Base-by-base conservation (phyloP, 495 filamentous ascomycete species). In the Aspergillus egyptiacus region DNA sequence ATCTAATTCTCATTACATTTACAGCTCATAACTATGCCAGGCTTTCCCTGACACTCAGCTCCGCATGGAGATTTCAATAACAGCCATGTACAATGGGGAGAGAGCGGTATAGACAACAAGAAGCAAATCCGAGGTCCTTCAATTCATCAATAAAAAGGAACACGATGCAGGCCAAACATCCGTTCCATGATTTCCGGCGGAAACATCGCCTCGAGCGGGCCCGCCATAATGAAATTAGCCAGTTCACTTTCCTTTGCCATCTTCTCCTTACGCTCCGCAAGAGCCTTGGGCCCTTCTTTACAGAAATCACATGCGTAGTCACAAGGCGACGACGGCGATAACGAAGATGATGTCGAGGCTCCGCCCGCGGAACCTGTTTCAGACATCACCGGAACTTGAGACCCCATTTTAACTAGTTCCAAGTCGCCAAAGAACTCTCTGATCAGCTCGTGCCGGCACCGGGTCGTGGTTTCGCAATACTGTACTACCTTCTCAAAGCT, bases 301-400 rank as follows among this genome's bases (percentile, higher is more conserved):
- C 90, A 89, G 66, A 80, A 85, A 68, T 97, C 91, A 61, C 91
- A 97, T 8, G 91, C 90, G 66, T 76, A 89, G 49, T 94, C 81
- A 57, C 91, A 97, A 20, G 71, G 69, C 4, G 71, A 70, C 0
- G 62, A 41, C 18, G 31, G 1, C 24, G 24, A 17, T 17, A 9
- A 5, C 22, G 39, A n/a, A 1, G 31, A 2, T 33, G 24, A 17
- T 17, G 2, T 9, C 22, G 39, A n/a, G 2, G 18, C 9, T 23
- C 34, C 11, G 40, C 22, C 10, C 41, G 36, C 32, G 57, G 48
- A 28, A 22, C 17, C 22, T 19, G 10, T 3, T 2, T 53, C 50
- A 11, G 56, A 54, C 14, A 53, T 53, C 6, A n/a, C 17, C 3
- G 64, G 60, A 23, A 51, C 53, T 46, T 71, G 64, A 0, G 69